Evolutionary conservation across 2,329 filamentous ascomycete genomes (phyloP).

Genomic region (Cladophialophora yegresii): DNA sequence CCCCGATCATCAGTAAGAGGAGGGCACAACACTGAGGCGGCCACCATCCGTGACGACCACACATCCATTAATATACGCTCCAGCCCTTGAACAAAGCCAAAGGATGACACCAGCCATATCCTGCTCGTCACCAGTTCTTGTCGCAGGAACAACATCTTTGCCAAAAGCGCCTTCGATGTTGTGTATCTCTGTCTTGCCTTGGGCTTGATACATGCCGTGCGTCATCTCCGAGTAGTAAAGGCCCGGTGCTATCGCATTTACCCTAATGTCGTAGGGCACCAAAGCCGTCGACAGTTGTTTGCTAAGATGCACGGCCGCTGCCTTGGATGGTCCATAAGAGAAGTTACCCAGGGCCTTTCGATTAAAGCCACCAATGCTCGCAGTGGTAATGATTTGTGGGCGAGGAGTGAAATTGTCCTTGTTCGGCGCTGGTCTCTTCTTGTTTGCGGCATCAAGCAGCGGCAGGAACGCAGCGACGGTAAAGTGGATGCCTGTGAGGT

Average conservation of each 20-base stretch:
- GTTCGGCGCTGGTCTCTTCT: slow-evolving; percentile 42
- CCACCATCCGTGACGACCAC: slow-evolving; percentile 66
- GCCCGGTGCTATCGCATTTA: slow-evolving; percentile 55
- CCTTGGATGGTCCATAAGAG: slow-evolving; percentile 50
- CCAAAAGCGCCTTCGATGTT: slow-evolving; percentile 46
- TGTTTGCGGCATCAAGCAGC: slow-evolving; percentile 47
- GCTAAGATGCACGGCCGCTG: slow-evolving; percentile 51
- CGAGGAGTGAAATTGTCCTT: slow-evolving; percentile 38
- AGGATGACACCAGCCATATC: slow-evolving; percentile 67
- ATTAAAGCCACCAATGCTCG: slow-evolving; percentile 51
- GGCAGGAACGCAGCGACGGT: slow-evolving; percentile 45
- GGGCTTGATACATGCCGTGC: slow-evolving; percentile 49
- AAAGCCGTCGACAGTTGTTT: slow-evolving; percentile 53
- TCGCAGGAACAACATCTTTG: slow-evolving; percentile 57
- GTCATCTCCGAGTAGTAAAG: slow-evolving; percentile 65
- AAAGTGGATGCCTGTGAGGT: slow-evolving; percentile 45
- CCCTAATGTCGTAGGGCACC: slow-evolving; percentile 48
- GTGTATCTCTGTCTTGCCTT: slow-evolving; percentile 43
- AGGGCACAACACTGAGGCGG: slow-evolving; percentile 58
- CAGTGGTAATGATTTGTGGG: slow-evolving; percentile 52
- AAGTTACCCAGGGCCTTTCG: slow-evolving; percentile 44
- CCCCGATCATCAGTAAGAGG: slow-evolving; percentile 53
- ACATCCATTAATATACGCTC: slow-evolving; percentile 66
- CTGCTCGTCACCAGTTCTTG: slow-evolving; percentile 60
- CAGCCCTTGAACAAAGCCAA: slow-evolving; percentile 65